These are phyloP conservation scores for Botrytis cinerea DNA, from an alignment of 2,329 filamentous ascomycete genomes.

Conservation along the genomic window DNA sequence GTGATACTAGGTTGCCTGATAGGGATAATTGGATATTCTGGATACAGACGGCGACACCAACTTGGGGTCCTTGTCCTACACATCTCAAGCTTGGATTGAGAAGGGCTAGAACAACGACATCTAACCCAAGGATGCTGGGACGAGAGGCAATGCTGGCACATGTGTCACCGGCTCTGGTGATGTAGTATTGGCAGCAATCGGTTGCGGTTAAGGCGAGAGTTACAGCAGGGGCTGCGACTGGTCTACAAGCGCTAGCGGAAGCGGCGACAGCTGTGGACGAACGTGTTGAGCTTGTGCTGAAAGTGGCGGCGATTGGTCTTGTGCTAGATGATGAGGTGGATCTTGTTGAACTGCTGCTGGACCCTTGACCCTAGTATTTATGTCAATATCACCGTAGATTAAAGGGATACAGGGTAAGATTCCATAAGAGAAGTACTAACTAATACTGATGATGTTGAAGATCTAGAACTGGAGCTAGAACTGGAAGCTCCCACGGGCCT, in stretches of 20 bases:
- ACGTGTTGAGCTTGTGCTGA: not conserved
- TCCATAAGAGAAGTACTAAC: not conserved
- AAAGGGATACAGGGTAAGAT: not conserved
- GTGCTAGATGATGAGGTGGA: not conserved
- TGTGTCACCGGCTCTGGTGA: not conserved
- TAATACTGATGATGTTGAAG: not conserved
- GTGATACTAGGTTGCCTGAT: not conserved
- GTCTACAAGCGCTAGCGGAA: not conserved
- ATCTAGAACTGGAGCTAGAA: not conserved
- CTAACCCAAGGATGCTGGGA: not conserved
- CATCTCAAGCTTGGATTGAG: constrained; percentile 13
- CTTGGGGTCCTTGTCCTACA: not conserved
- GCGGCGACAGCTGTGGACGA: not conserved
- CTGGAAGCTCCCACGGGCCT: not conserved
- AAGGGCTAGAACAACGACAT: not conserved
- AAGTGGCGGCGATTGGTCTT: not conserved
- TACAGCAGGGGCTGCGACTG: not conserved
- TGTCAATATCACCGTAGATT: not conserved
- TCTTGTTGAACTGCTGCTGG: not conserved
- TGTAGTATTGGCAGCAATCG: constrained; percentile 5
- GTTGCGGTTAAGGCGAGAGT: not conserved
- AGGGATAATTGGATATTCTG: not conserved
- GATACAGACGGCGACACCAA: constrained; percentile 7
- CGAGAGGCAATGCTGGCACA: not conserved
- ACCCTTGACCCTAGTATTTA: not conserved